phyloP scores from a whole-genome alignment of 1,139 yeast genomes.

The Taphrina flavorubra region DNA sequence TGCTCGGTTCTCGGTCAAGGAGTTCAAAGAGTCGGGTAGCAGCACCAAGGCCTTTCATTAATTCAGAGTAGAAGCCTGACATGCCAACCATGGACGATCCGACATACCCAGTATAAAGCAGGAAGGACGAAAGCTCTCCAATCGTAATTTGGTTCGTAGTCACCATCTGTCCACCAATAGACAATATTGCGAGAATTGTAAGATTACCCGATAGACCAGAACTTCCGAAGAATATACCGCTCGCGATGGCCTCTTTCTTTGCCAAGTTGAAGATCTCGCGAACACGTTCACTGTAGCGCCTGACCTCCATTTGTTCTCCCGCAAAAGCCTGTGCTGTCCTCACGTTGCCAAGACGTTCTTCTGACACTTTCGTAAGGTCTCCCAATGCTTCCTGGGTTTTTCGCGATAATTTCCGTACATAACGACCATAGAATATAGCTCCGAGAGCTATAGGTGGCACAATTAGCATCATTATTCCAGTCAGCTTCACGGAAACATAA shows the following conservation, averaged over 20 bases:
- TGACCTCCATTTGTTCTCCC: constrained; percentile 70
- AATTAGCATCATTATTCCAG: constrained; percentile 73
- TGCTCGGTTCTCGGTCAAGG: constrained; percentile 73
- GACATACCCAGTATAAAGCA: constrained; percentile 92
- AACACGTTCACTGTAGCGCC: constrained; percentile 70
- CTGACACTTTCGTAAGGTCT: constrained; percentile 82
- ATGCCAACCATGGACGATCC: constrained; percentile 89
- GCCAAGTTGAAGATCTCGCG: constrained; percentile 76
- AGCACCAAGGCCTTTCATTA: constrained; percentile 97
- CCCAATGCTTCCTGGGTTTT: constrained; percentile 86
- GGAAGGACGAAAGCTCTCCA: constrained; percentile 89
- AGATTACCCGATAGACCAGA: constrained; percentile 83
- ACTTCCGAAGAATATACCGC: constrained; percentile 69
- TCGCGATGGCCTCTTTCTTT: constrained; percentile 69
- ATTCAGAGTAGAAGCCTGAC: constrained; percentile 86
- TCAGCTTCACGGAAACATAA: constrained; percentile 77
- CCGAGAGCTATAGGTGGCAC: constrained; percentile 69
- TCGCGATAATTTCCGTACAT: constrained; percentile 75
- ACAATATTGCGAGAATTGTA: constrained; percentile 74
- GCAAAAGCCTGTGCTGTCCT: constrained; percentile 85
- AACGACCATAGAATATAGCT: constrained; percentile 69
- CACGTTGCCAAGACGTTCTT: constrained; percentile 88
- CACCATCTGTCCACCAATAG: constrained; percentile 81
- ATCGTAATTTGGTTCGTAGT: constrained; percentile 71
- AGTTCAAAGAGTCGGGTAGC: constrained; percentile 90